Conservation (phyloP, 495 filamentous ascomycete genomes). For the Aspergillus kassunensis region DNA sequence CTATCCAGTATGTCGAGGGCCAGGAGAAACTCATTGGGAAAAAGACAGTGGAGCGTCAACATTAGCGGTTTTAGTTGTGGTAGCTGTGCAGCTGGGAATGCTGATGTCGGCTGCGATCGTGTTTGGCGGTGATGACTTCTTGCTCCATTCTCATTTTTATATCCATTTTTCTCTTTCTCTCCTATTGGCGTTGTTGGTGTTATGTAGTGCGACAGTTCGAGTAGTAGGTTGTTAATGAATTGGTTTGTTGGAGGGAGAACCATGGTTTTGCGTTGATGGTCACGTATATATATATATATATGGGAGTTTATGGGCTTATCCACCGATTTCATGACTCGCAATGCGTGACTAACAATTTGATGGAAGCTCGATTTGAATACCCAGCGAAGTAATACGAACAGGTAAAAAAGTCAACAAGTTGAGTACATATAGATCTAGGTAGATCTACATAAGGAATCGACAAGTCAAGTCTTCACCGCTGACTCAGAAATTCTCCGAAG, state of each 20-base stretch:
- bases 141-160: slow-evolving; percentile 8
- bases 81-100: slow-evolving; percentile 18
- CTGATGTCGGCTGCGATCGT: slow-evolving; percentile 21
- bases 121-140: slow-evolving; percentile 14
- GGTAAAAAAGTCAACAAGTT: too few species aligned
- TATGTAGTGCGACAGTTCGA: slow-evolving; percentile 17
- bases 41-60: slow-evolving; percentile 51
- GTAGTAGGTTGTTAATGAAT: slow-evolving; percentile 32
- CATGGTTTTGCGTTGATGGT: too few species aligned
- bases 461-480: too few species aligned
- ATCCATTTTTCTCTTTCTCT: neutral
- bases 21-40: slow-evolving; percentile 58
- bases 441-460: neutral
- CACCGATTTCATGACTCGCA: too few species aligned
- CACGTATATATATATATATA: neutral
- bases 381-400: too few species aligned
- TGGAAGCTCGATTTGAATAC: too few species aligned
- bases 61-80: slow-evolving; percentile 38
- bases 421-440: neutral
- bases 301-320: too few species aligned
- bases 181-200: neutral
- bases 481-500: slow-evolving; percentile 20
- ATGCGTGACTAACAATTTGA: too few species aligned
- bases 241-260: neutral
- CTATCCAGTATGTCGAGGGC: slow-evolving; percentile 82